Evolutionary conservation across 129 eudicot genomes (phyloP).

Genomic region (Erigeron canadensis): DNA sequence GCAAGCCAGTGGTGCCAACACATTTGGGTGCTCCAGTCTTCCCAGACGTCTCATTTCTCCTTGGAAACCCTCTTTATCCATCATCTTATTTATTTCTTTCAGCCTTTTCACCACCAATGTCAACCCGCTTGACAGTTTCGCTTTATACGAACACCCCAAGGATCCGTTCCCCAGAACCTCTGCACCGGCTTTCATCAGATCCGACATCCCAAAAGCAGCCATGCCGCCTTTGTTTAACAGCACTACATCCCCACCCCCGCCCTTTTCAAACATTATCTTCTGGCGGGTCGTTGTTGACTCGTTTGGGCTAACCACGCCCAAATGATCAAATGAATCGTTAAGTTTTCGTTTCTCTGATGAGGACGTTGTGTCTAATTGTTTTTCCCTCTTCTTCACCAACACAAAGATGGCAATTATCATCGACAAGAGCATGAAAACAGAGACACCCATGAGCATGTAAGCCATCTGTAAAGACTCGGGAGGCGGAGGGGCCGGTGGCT

Average conservation of each 20-base stretch:
- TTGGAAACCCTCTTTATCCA: slow-evolving; percentile 50
- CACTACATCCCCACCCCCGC: slow-evolving; percentile 49
- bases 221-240: slow-evolving; percentile 47
- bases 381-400: slow-evolving; percentile 29
- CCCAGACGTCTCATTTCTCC: slow-evolving; percentile 47
- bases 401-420: slow-evolving; percentile 42
- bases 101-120: slow-evolving; percentile 70
- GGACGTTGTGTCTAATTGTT: no score
- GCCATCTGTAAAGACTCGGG: slow-evolving; percentile 24
- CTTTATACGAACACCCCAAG: slow-evolving; percentile 69
- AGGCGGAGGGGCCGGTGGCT: slow-evolving; percentile 11
- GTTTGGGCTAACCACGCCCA: slow-evolving; percentile 18
- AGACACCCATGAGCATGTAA: slow-evolving; percentile 26
- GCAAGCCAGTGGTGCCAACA: slow-evolving; percentile 66
- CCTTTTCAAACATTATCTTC: slow-evolving; percentile 19
- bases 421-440: slow-evolving; percentile 31
- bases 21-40: slow-evolving; percentile 50
- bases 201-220: slow-evolving; percentile 51
- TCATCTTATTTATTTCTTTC: slow-evolving; percentile 37
- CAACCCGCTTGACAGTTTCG: slow-evolving; percentile 43
- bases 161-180: slow-evolving; percentile 71
- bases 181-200: slow-evolving; percentile 77
- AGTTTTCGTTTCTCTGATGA: slow-evolving; percentile 11
- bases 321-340: slow-evolving; percentile 31
- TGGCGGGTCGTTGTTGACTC: slow-evolving; percentile 14